A percentile compares a stretch with the other conserved stretches of the same genome.
These are phyloP conservation scores for Rauvolfia tetraphylla DNA, from an alignment of 257 asterid genomes.

Conservation along the genomic window DNA sequence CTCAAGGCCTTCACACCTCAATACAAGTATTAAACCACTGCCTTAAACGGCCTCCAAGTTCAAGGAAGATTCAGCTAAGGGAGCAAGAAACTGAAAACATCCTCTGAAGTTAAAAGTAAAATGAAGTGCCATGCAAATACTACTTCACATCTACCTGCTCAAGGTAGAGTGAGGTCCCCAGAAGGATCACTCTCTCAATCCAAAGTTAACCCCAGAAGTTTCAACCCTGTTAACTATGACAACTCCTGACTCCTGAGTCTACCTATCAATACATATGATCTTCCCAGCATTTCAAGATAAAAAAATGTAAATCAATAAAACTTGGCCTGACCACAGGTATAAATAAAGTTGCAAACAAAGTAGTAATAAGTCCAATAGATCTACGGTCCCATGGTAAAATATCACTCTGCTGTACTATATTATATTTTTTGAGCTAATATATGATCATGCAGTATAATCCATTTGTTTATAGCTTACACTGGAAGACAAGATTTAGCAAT, in stretches of 20 bases:
- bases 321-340: not conserved
- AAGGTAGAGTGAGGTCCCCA: not conserved
- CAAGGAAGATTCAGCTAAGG: not conserved
- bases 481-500: not conserved
- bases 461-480: not conserved
- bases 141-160: not conserved
- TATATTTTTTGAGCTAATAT: not conserved
- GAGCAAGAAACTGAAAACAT: not conserved
- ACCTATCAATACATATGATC: not conserved
- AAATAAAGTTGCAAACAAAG: not conserved
- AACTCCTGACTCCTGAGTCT: not conserved
- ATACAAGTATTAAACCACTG: not conserved
- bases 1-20: not conserved
- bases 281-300: not conserved
- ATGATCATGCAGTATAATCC: not conserved
- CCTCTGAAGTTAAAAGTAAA: not conserved
- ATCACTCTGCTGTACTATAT: not conserved
- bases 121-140: not conserved
- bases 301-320: not conserved
- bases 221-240: not conserved
- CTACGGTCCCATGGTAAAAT: not conserved
- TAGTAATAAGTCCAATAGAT: not conserved
- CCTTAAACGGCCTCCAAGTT: not conserved
- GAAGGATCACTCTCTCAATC: not conserved
- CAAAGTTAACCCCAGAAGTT: not conserved